Evolutionary conservation across 2,329 filamentous ascomycete species (phyloP).

Genomic region (Xylariaceae sp.): DNA sequence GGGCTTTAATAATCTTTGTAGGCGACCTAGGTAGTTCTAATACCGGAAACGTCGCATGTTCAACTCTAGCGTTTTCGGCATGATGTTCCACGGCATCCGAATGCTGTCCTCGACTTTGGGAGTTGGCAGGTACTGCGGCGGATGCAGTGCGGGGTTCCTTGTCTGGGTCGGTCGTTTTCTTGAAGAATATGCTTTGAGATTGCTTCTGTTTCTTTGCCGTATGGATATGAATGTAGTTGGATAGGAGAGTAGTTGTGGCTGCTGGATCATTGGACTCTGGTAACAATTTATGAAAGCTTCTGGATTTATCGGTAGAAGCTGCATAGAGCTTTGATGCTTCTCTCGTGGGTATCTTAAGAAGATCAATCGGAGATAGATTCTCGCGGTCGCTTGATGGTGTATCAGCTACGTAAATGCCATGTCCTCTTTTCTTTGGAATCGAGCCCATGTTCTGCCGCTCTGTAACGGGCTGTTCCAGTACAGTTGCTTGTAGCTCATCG

Average conservation of each 20-base stretch:
- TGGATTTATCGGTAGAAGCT: neutral
- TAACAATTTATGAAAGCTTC: conserved; percentile 11
- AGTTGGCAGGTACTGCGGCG: too few species aligned
- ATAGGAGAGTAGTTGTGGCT: conserved; percentile 21
- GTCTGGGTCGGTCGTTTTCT: too few species aligned
- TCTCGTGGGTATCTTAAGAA: conserved; percentile 4
- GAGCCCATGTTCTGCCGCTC: conserved; percentile 10
- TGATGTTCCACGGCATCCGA: too few species aligned
- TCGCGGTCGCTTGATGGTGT: neutral
- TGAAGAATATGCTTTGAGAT: conserved; percentile 23
- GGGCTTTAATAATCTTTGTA: conserved; percentile 47
- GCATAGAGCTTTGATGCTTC: neutral
- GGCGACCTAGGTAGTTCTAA: conserved; percentile 2
- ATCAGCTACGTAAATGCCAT: conserved; percentile 7
- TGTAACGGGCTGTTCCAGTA: neutral
- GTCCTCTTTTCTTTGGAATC: conserved; percentile 21
- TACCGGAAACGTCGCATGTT: conserved; percentile 15
- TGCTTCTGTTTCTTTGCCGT: conserved; percentile 23
- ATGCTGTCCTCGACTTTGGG: too few species aligned
- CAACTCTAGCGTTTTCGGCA: neutral
- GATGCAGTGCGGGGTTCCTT: too few species aligned
- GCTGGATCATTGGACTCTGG: conserved; percentile 15
- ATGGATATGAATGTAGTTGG: conserved; percentile 24
- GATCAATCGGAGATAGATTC: conserved; percentile 10
- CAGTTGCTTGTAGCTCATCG: conserved; percentile 7